Base-by-base conservation (phyloP, 208 protist species). In the Leishmania mexicana region DNA sequence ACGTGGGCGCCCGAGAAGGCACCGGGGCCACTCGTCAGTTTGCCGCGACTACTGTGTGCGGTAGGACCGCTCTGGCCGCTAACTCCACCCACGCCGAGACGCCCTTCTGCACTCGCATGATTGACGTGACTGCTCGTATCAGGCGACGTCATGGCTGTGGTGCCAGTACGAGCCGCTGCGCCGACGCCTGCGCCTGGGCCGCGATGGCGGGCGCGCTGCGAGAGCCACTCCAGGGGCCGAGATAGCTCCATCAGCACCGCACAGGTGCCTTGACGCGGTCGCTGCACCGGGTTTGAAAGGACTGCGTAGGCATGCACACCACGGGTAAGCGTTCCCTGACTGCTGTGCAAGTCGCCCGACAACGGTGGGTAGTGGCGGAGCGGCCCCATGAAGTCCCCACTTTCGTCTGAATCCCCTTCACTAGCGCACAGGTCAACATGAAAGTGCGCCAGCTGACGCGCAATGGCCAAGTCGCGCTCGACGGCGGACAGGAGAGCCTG, bases 221-320 rank as follows among this genome's bases (percentile, higher is more conserved):
- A 85, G 60, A 85, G 62, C 82, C 82, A 85, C 28, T 54, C 53
- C 15, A 85, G 82, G 24, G 82, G 72, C 35, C 82, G 82, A 31
- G 82, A 80, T 11, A 85, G 74, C 78, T 85, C 82, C 42, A 85
- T 65, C 64, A 85, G 45, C 65, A 85, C 82, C 0, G 78, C 78
- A 17, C 82, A 85, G 38, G 82, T 85, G 31, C 78, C 78, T 51
- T 85, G 82, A 15, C 78, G 82, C n/a, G 82, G 82, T 19, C 82
- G 71, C 74, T 68, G 82, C 51, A 85, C 82, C 4, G 82, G 78
- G 65, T 85, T 78, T 15, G 82, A 82, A 7, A 85, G 54, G 54
- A 80, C 73, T 8, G 78, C 82, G 7, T 57, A 58, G 1, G 40
- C 15, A 15, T 13, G 38, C 53, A 28, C 57, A 6, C 21, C 47